These are phyloP conservation scores for Biscogniauxia marginata DNA, from an alignment of 2,329 filamentous ascomycete genomes.

Conservation along the genomic window DNA sequence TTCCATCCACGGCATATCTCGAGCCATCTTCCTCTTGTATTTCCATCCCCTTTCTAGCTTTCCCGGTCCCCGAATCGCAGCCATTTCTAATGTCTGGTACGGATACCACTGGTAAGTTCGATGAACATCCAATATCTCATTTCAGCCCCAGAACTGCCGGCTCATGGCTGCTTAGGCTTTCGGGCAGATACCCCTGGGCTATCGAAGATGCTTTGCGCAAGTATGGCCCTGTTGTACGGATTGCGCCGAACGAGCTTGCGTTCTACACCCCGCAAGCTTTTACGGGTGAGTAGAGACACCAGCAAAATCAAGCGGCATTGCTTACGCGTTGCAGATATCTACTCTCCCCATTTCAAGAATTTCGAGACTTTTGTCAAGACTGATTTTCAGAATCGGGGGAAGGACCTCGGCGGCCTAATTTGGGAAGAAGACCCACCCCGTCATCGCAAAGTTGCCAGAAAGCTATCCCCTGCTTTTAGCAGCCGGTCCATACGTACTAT, in stretches of 20 bases:
- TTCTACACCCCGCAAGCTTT: conserved; percentile 7
- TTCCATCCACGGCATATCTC: no score
- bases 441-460: conserved; percentile 20
- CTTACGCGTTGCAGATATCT: no score
- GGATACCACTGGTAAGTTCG: conserved; percentile 1
- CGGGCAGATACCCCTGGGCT: conserved; percentile 4
- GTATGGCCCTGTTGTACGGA: conserved; percentile 5
- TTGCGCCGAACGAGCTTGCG: conserved; percentile 9
- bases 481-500: conserved; percentile 9
- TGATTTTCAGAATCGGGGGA: conserved; percentile 1
- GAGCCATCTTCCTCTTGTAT: no score
- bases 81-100: conserved; percentile 1
- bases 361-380: conserved; percentile 2
- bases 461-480: conserved; percentile 25
- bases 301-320: not conserved
- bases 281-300: not conserved
- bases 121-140: not conserved
- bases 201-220: not conserved
- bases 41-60: conserved; percentile 2
- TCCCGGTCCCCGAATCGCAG: not conserved
- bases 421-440: conserved; percentile 23
- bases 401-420: conserved; percentile 5
- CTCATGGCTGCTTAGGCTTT: conserved; percentile 11
- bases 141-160: no score
- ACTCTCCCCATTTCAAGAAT: not conserved